Percentiles rank a stretch among this genome's conserved stretches.
Conservation (phyloP, 1,284 basidiomycete genomes). For the Ceratobasidium sp. region DNA sequence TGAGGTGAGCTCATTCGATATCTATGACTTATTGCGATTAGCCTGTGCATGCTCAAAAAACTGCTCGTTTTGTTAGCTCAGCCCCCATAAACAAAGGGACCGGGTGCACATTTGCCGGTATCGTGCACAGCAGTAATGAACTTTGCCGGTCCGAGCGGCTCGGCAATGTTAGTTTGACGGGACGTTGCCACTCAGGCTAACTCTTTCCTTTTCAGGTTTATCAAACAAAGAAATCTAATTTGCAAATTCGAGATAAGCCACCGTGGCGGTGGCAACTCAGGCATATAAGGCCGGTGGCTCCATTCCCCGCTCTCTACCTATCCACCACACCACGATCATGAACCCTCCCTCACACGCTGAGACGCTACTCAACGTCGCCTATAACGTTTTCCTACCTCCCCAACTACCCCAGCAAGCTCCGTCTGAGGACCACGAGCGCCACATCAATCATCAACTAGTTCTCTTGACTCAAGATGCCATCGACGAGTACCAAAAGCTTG, state of each 20-base stretch:
- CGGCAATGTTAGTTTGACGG: not conserved
- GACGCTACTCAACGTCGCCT: not conserved
- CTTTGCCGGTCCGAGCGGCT: no score
- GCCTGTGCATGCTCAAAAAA: no score
- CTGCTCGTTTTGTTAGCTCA: no score
- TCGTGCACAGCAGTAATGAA: no score
- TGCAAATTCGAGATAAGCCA: not conserved
- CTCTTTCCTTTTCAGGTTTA: not conserved
- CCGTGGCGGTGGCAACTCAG: not conserved
- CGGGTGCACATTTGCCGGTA: no score
- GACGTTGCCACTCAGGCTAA: not conserved
- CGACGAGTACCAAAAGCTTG: not conserved
- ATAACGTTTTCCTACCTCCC: constrained; percentile 27
- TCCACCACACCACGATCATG: constrained; percentile 59
- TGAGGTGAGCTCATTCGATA: no score
- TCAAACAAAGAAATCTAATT: not conserved
- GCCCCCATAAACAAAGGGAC: no score
- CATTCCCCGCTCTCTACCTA: not conserved
- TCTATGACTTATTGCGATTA: no score
- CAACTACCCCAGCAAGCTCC: not conserved
- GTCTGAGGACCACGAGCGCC: not conserved
- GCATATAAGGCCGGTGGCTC: not conserved
- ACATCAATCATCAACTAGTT: not conserved
- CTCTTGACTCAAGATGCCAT: not conserved
- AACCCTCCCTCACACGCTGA: not conserved